A percentile compares a stretch with the other conserved stretches of the same genome.
Evolutionary conservation across 1,139 yeast genomes (phyloP).

Genomic region (Saccharomyces hybrid): DNA sequence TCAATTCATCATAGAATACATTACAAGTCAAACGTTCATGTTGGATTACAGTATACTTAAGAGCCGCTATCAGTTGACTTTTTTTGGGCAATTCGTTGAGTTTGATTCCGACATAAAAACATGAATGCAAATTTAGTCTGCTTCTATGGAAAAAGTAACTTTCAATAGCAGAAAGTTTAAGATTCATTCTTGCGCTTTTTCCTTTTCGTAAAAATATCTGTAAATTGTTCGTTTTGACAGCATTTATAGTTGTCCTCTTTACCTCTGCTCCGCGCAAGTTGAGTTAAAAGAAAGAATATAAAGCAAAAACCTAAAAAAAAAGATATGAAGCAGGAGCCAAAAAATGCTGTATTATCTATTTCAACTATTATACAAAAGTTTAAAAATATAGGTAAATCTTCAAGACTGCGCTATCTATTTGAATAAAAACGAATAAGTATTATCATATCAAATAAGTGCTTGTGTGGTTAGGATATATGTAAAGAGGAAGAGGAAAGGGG

Average conservation of each 20-base stretch:
- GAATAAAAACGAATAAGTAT: neutral
- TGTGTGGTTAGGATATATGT: neutral
- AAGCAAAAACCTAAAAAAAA: neutral
- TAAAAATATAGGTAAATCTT: neutral
- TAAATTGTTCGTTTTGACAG: no score
- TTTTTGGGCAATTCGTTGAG: slow-evolving; percentile 17
- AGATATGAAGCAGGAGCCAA: neutral
- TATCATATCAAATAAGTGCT: neutral
- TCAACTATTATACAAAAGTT: neutral
- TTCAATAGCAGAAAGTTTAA: slow-evolving; percentile 19
- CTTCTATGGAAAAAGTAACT: slow-evolving; percentile 22
- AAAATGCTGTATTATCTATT: neutral
- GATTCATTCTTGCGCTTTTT: neutral
- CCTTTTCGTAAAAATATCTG: neutral
- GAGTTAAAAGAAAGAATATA: neutral
- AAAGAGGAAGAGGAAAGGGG: neutral
- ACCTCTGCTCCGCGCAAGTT: neutral
- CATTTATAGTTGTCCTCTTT: no score
- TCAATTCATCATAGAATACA: slow-evolving; percentile 6
- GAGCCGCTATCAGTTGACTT: slow-evolving; percentile 8
- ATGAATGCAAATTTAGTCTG: slow-evolving; percentile 20
- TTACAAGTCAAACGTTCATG: slow-evolving; percentile 19
- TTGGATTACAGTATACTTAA: slow-evolving; percentile 11
- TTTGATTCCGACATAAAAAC: slow-evolving; percentile 19
- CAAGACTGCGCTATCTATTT: neutral